A percentile compares a stretch with the other conserved stretches of the same genome.
Conservation (phyloP, 495 filamentous ascomycete genomes). For the Bryoglossum gracile region DNA sequence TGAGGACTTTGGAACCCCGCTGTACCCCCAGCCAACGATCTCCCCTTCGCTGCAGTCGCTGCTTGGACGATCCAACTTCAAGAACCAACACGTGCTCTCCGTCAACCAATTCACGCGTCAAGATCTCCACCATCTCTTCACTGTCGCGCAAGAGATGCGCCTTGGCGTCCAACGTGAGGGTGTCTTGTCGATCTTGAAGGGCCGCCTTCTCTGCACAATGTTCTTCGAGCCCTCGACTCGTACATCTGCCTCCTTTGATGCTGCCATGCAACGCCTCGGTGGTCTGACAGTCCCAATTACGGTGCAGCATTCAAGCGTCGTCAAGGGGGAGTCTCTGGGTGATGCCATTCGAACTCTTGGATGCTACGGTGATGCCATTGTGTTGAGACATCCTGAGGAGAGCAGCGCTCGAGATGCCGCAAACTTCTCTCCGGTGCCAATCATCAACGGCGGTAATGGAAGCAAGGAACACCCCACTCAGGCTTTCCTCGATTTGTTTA, state of each 20-base stretch:
- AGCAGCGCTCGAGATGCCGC: constrained; percentile 69
- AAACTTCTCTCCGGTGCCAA: constrained; percentile 78
- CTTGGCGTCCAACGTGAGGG: constrained; percentile 86
- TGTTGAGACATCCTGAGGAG: constrained; percentile 84
- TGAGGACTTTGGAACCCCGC: constrained; percentile 44
- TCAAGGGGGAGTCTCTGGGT: constrained; percentile 89
- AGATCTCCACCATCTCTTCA: constrained; percentile 89
- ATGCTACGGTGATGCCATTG: constrained; percentile 89
- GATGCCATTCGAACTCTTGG: constrained; percentile 90
- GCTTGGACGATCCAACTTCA: constrained; percentile 75
- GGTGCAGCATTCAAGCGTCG: constrained; percentile 71
- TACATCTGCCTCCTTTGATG: constrained; percentile 93
- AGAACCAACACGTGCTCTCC: constrained; percentile 76
- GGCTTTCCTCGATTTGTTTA: constrained; percentile 97
- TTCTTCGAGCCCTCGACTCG: constrained; percentile 98
- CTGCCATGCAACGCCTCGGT: constrained; percentile 95
- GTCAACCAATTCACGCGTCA: constrained; percentile 80
- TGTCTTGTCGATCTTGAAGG: constrained; percentile 77
- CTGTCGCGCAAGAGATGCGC: constrained; percentile 93
- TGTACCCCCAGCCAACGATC: constrained; percentile 32
- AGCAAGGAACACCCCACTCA: constrained; percentile 94
- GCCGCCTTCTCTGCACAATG: constrained; percentile 77
- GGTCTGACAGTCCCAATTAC: constrained; percentile 72
- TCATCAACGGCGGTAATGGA: constrained; percentile 97
- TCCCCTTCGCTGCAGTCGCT: constrained; percentile 60